Base-by-base conservation (phyloP, 495 filamentous ascomycete genomes). In the Alectoria sarmentosa region DNA sequence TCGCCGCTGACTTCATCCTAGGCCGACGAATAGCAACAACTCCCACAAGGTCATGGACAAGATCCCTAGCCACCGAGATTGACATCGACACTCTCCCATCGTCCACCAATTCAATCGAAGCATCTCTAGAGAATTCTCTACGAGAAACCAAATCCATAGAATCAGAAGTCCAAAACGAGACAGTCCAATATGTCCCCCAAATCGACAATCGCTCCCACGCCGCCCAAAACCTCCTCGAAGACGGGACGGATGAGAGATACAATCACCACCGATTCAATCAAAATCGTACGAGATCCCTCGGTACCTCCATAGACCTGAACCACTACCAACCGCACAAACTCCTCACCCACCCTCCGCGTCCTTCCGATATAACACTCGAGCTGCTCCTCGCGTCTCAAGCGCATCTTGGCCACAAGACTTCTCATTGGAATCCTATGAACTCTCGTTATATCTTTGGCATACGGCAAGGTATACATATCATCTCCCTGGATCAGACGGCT, bases 371-470 rank as follows among this genome's bases (percentile, higher is more conserved):
- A 56, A 91, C 91, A 63, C 87, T 98, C 62, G 92, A 96, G 78
- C 82, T 96, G 61, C 85, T 98, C 67, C 87, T 98, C 78, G 93
- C 94, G 32, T 86, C 88, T 14, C 90, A 96, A 74, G 85, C 86
- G 37, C 94, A 98, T 79, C 84, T 98, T 72, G 94, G 94, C 65
- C 94, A 98, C 78, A 81, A 88, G 69, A 94, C 90, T 4, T 91
- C 91, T 56, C 84, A 92, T 63, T 98, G 94, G 94, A 95, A 98
- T 78, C 93, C 95, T 19, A 86, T 86, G 46, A 98, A 98, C 80
- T 86, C 90, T 58, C 87, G 90, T 46, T 98, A 98, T 77, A 98
- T 98, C 75, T 92, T 89, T 73, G 94, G 94, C 71, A 86, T 95
- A 66, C 85, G 93, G 26, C 84, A 92, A 62, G 90, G 88, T 57